Evolutionary conservation across 306 rosid species (phyloP).

Genomic region (Gynostemma pentaphyllum): DNA sequence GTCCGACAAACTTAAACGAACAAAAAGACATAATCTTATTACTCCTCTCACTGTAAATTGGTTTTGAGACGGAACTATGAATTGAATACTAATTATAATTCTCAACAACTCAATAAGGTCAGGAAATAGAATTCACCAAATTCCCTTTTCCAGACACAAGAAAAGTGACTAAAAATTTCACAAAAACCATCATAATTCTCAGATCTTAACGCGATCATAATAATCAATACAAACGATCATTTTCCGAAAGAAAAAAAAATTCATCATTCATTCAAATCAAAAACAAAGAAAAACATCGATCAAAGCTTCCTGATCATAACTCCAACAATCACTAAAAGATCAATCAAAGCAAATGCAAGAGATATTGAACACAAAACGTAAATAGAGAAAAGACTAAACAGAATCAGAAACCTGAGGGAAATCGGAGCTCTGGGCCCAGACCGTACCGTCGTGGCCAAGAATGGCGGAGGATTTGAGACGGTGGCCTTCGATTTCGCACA

Average conservation of each 20-base stretch:
- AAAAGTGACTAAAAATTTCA: no score
- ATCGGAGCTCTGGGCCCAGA: slow-evolving; percentile 44
- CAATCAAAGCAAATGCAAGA: background rate
- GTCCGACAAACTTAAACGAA: no score
- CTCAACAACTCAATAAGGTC: background rate
- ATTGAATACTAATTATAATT: no score
- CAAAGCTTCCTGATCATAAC: background rate
- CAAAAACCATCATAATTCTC: background rate
- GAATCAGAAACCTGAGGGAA: slow-evolving; percentile 36
- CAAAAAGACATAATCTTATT: no score
- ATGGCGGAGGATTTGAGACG: slow-evolving; percentile 42
- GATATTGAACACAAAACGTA: background rate
- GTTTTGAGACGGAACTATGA: no score
- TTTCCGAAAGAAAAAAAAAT: background rate
- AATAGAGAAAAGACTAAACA: background rate
- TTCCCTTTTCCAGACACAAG: background rate
- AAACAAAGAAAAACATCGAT: background rate
- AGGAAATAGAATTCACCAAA: background rate
- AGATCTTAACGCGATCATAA: background rate
- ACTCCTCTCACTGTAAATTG: no score
- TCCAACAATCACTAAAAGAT: background rate
- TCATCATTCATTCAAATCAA: background rate
- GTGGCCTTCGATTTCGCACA: slow-evolving; percentile 48
- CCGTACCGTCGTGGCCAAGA: slow-evolving; percentile 38
- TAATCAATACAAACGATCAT: background rate